These are phyloP conservation scores for Naegleria gruberi DNA, from an alignment of 208 protist genomes.

Conservation along the genomic window DNA sequence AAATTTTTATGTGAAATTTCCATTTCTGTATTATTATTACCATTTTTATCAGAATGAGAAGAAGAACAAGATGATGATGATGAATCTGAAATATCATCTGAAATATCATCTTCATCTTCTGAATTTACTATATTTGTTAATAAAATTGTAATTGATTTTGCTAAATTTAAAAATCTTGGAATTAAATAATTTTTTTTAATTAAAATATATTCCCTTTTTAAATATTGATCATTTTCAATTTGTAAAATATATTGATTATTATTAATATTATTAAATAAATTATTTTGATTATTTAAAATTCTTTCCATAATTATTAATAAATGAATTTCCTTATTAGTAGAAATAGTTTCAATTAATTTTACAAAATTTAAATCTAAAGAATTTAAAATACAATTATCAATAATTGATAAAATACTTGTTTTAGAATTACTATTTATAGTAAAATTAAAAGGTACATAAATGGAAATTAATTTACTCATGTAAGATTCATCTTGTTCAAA, in stretches of 20 bases:
- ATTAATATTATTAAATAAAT: not conserved
- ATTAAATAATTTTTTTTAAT: not conserved
- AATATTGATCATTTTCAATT: not conserved
- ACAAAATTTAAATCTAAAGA: not conserved
- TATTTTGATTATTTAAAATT: not conserved
- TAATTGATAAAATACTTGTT: not conserved
- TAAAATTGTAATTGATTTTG: not conserved
- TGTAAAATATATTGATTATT: not conserved
- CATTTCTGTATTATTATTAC: too few relatives aligned
- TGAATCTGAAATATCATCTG: not conserved
- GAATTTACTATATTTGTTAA: not conserved
- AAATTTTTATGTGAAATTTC: too few relatives aligned
- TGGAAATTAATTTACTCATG: not conserved
- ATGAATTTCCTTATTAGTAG: not conserved
- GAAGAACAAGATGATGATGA: too few relatives aligned
- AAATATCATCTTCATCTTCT: not conserved
- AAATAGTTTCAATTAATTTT: not conserved
- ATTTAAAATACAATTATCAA: not conserved
- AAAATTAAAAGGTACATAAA: not conserved
- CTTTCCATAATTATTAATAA: not conserved
- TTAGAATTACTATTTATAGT: too few relatives aligned
- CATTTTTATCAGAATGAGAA: too few relatives aligned
- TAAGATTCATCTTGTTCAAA: constrained; percentile 8
- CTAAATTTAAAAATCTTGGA: not conserved
- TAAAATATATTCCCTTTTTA: not conserved